Evolutionary conservation across 192 early-diverging fungal species (phyloP), one percentile per base, ranked within the genome.

Genomic region (Linnemannia zychae): DNA sequence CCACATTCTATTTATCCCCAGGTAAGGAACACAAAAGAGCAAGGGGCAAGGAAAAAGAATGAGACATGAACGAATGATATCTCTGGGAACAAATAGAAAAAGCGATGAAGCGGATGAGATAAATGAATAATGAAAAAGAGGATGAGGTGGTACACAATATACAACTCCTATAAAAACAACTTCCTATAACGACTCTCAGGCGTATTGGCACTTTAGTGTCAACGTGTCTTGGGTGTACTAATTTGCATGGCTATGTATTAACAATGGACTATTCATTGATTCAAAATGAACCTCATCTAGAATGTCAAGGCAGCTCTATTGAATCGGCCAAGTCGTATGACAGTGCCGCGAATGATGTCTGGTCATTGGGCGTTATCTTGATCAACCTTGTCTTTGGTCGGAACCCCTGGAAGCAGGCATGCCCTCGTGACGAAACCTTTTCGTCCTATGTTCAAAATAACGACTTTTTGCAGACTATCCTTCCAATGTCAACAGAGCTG

Each of bases 321-420:
- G 88, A 94, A 67, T 74, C 88, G 67, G 91, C 83, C n/a, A 75
- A 80, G 63, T 91, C 85, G 86, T 99, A 92, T 79, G 81, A 82
- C 67, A 90, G 88, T 46, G 87, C 88, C 17, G 68, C 86, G 22
- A 92, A 90, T 34, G 98, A 99, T 81, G 90, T 99, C 84, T 99
- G 98, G 98, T 96, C 94, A 50, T 86, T 98, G 33, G 98, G 98
- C 28, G 95, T 99, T 6, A 98, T 98, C 69, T 91, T 97, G 24
- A 97, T 97, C 78, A 98, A 92, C 60, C 79, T 92, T 92, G 87
- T 93, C 82, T 83, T 91, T 92, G 79, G 97, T 90, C 84, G 98
- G 91, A 75, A 97, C 91, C 91, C 98, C 92, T 92, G 91, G 91
- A 92, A 90, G 52, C 88, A 89, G 75, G 86, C 98, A 90, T 82